phyloP scores from a whole-genome alignment of 1,284 basidiomycete genomes.

The Phellinidium pouzarii region DNA sequence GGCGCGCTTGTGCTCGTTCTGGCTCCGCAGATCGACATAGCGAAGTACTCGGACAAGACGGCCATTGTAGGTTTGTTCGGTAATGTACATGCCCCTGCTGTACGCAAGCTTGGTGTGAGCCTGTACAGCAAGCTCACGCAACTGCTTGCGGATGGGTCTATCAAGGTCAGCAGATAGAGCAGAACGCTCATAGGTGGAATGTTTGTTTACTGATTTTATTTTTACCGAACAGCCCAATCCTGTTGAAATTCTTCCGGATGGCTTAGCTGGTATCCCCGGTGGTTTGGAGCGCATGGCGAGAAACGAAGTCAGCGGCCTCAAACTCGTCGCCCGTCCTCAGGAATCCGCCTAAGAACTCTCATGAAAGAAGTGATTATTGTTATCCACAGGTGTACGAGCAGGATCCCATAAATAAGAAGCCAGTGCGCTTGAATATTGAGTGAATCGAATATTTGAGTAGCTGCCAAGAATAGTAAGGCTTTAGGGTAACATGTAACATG shows the following conservation, averaged over 20 bases:
- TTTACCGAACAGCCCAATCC: conserved; percentile 30
- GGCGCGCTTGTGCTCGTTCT: conserved; percentile 18
- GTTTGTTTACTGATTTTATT: conserved; percentile 14
- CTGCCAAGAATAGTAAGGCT: no score
- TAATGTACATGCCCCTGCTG: background rate
- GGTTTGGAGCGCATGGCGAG: conserved; percentile 37
- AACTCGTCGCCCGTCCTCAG: conserved; percentile 43
- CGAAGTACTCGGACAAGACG: conserved; percentile 8
- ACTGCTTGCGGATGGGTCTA: conserved; percentile 3
- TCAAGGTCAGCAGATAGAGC: conserved; percentile 5
- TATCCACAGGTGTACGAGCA: no score
- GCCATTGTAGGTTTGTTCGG: conserved; percentile 3
- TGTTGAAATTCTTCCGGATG: conserved; percentile 38
- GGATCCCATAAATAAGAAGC: no score
- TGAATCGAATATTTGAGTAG: no score
- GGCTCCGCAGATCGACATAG: background rate
- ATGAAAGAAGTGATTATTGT: conserved; percentile 1
- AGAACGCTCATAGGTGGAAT: background rate
- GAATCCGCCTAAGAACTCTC: conserved; percentile 30
- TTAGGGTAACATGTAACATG: no score
- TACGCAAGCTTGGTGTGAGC: conserved; percentile 7
- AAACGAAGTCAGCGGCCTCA: conserved; percentile 40
- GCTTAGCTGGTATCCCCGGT: conserved; percentile 37
- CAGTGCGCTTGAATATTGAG: no score
- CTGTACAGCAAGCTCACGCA: conserved; percentile 11